Percentiles rank a stretch among this genome's conserved stretches.
These are phyloP conservation scores for Salix exigua DNA, from an alignment of 345 rosid species.

Conservation along the genomic window DNA sequence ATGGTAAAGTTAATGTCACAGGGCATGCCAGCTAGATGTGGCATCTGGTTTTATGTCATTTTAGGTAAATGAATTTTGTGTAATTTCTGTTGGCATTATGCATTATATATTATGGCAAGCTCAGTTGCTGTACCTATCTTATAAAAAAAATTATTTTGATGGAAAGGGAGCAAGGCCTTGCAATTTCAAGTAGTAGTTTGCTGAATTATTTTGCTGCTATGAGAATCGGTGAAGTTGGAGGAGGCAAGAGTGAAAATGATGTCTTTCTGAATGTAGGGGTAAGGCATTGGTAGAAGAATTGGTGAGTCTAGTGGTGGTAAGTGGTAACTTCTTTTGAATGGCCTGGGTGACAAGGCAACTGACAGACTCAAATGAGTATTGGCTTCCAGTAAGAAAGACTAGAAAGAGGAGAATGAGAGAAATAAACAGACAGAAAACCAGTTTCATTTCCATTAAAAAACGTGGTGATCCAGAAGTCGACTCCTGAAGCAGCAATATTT, in stretches of 20 bases:
- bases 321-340: neutral
- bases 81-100: neutral
- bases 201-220: neutral
- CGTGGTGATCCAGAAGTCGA: neutral
- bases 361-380: neutral
- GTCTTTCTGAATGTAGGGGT: neutral
- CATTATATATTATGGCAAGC: neutral
- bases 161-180: neutral
- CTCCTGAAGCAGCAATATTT: neutral
- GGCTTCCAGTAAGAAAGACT: neutral
- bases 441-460: neutral
- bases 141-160: neutral
- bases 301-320: neutral
- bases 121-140: neutral
- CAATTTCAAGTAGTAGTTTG: neutral
- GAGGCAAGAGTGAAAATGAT: neutral
- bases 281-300: neutral
- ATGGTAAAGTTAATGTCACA: neutral
- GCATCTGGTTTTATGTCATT: neutral
- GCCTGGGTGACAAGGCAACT: neutral
- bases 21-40: neutral
- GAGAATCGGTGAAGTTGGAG: neutral
- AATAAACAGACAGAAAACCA: neutral
- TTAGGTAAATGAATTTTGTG: neutral
- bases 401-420: neutral